Evolutionary conservation across 2,329 filamentous ascomycete genomes (phyloP).

Genomic region (Aspergillus aculeatinus): DNA sequence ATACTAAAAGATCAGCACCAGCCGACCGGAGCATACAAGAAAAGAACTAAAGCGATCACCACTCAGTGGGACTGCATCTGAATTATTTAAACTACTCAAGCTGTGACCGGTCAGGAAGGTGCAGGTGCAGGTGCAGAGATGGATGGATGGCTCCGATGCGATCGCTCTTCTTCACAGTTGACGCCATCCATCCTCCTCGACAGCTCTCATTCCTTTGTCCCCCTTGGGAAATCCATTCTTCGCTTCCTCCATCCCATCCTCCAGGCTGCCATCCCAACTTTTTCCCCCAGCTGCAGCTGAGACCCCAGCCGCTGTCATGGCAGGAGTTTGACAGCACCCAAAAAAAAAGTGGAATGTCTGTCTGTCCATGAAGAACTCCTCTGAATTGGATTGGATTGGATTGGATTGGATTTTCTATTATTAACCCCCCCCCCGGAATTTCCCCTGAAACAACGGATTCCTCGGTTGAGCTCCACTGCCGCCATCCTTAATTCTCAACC

Average conservation of each 20-base stretch:
- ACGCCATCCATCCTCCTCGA: not conserved
- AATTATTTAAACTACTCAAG: too few species aligned
- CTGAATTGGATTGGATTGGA: not conserved
- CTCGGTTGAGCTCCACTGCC: not conserved
- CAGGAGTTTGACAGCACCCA: not conserved
- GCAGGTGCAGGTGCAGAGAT: too few species aligned
- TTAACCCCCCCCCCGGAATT: not conserved
- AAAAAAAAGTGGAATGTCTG: not conserved
- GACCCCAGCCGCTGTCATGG: not conserved
- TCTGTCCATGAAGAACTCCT: not conserved
- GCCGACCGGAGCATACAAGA: not conserved
- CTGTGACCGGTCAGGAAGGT: too few species aligned
- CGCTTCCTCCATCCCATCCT: too few species aligned
- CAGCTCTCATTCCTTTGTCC: not conserved
- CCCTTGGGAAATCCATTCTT: not conserved
- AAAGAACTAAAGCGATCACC: not conserved
- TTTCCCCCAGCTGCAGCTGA: too few species aligned
- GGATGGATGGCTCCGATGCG: too few species aligned
- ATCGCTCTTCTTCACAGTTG: too few species aligned
- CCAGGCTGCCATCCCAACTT: too few species aligned
- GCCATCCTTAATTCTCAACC: not conserved
- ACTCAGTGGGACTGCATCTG: not conserved
- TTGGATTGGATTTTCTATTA: not conserved
- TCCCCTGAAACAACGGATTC: conserved; percentile 3
- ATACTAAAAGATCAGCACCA: not conserved